phyloP scores from a whole-genome alignment of 2,329 filamentous ascomycete genomes.

The Bisporella sp. region DNA sequence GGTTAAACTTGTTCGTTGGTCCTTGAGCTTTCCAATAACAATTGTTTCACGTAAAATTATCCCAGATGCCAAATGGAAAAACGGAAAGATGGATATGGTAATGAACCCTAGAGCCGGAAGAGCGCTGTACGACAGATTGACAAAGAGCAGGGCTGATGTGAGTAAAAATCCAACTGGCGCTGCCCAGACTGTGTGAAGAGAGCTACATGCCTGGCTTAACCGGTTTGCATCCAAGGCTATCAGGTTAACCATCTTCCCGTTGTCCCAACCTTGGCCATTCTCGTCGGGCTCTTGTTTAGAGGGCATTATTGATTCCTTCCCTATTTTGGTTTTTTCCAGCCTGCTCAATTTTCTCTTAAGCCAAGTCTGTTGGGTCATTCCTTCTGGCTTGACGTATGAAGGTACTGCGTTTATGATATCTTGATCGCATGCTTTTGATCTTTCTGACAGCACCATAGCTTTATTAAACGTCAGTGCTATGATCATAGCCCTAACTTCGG shows the following conservation, averaged over 20 bases:
- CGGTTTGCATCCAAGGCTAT: constrained; percentile 94
- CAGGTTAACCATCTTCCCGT: constrained; percentile 80
- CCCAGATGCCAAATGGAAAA: constrained; percentile 64
- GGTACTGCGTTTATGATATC: too few species aligned
- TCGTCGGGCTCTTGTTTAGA: background rate
- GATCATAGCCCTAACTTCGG: too few species aligned
- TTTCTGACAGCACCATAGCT: too few species aligned
- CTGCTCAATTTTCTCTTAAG: background rate
- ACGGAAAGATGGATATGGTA: constrained; percentile 62
- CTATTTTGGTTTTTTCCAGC: background rate
- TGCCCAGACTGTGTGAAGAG: constrained; percentile 86
- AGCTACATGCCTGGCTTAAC: constrained; percentile 73
- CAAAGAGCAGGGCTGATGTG: constrained; percentile 69
- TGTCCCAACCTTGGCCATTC: constrained; percentile 59
- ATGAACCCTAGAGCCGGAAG: constrained; percentile 44
- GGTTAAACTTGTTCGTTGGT: constrained; percentile 56
- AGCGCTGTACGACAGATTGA: constrained; percentile 84
- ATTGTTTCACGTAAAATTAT: constrained; percentile 65
- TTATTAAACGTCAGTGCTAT: too few species aligned
- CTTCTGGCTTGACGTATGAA: too few species aligned
- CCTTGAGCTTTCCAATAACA: constrained; percentile 70
- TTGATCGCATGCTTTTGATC: too few species aligned
- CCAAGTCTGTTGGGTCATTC: too few species aligned
- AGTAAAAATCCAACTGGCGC: constrained; percentile 69
- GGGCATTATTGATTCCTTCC: too few species aligned